A percentile compares a stretch with the other conserved stretches of the same genome.
phyloP scores from a whole-genome alignment of 192 early-diverging fungal genomes.

The Funneliformis geosporum region DNA sequence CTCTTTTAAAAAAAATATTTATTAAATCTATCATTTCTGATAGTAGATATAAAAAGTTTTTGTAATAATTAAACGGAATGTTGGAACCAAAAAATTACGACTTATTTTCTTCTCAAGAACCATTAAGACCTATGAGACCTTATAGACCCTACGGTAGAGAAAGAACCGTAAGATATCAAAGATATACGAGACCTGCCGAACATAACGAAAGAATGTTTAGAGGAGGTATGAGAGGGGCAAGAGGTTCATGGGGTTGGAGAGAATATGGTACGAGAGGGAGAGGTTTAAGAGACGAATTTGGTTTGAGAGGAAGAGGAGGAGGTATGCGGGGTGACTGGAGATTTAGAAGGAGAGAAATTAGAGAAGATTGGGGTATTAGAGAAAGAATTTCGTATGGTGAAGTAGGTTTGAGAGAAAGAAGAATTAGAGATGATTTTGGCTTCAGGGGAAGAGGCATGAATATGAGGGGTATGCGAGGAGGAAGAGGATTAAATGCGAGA shows the following conservation, averaged over 20 bases:
- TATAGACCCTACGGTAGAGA: not conserved
- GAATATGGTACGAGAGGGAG: not conserved
- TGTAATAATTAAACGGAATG: not conserved
- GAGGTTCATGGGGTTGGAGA: not conserved
- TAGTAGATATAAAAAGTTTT: too few species aligned
- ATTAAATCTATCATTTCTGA: too few species aligned
- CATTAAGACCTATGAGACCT: not conserved
- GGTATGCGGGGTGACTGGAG: not conserved
- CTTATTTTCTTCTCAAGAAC: not conserved
- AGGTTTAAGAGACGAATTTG: not conserved
- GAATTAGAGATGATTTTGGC: not conserved
- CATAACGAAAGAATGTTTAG: not conserved
- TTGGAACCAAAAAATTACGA: not conserved
- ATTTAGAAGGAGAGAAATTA: not conserved
- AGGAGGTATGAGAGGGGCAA: not conserved
- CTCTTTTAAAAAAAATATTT: too few species aligned
- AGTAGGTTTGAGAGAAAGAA: not conserved
- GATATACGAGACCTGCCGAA: not conserved
- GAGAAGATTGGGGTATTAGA: not conserved
- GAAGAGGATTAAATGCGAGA: not conserved
- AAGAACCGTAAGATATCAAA: not conserved
- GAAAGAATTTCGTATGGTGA: not conserved
- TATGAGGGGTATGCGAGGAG: not conserved
- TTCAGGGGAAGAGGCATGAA: not conserved
- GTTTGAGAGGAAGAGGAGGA: not conserved